These are phyloP conservation scores for Orychophragmus violaceus DNA, from an alignment of 345 rosid genomes.

Conservation along the genomic window DNA sequence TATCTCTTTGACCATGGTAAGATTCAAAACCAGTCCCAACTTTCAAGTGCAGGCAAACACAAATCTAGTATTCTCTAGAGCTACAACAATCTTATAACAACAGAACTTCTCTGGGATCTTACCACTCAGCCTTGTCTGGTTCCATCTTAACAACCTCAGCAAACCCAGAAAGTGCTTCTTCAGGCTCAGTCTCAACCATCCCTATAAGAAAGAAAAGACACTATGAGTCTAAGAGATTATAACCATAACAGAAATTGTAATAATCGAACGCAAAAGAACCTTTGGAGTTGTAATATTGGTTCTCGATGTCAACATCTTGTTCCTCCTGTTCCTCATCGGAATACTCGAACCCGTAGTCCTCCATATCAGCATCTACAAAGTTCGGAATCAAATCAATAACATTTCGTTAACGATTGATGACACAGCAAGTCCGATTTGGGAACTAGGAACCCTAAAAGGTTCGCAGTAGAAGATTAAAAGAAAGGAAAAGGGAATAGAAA, in stretches of 20 bases:
- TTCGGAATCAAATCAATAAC: no score
- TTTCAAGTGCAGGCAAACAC: background rate
- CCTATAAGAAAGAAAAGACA: conserved; percentile 34
- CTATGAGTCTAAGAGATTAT: background rate
- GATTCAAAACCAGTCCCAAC: background rate
- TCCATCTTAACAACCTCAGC: conserved; percentile 93
- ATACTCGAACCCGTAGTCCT: conserved; percentile 96
- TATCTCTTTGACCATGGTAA: background rate
- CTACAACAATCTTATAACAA: background rate
- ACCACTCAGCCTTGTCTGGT: conserved; percentile 99
- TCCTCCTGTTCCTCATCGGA: conserved; percentile 99
- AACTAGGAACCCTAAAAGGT: background rate
- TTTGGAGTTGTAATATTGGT: conserved; percentile 94
- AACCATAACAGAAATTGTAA: background rate
- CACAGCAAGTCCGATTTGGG: no score
- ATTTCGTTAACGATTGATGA: background rate
- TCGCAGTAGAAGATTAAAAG: background rate
- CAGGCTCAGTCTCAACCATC: conserved; percentile 88
- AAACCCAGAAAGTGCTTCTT: conserved; percentile 90
- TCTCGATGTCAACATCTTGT: conserved; percentile 95
- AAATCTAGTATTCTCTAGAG: background rate
- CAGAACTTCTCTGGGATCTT: conserved; percentile 13
- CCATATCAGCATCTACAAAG: conserved; percentile 99
- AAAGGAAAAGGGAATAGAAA: background rate
- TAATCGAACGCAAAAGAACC: no score